Conservation (phyloP, 345 rosid species). For the Microthlaspi erraticum region DNA sequence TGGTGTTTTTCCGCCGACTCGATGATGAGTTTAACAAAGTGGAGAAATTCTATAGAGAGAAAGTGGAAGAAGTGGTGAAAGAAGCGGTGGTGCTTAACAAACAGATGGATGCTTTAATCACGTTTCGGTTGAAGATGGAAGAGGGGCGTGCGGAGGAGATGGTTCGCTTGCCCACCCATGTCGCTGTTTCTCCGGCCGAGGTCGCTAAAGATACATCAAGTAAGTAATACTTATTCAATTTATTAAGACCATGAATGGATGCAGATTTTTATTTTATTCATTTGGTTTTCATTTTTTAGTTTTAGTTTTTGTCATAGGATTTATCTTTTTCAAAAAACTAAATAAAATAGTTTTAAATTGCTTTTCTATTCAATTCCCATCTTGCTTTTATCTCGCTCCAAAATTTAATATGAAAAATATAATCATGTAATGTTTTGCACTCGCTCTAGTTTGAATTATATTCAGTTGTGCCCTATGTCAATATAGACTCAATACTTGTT, state of each 20-base stretch:
- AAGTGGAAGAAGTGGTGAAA: slow-evolving; percentile 61
- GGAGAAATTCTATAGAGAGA: slow-evolving; percentile 51
- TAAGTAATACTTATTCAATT: background rate
- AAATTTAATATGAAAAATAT: no score
- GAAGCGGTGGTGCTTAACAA: slow-evolving; percentile 56
- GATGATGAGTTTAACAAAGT: slow-evolving; percentile 73
- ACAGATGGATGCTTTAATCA: slow-evolving; percentile 70
- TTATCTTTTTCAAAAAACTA: no score
- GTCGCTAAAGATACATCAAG: slow-evolving; percentile 5
- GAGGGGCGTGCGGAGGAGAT: slow-evolving; percentile 51
- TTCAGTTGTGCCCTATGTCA: no score
- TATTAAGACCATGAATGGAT: no score
- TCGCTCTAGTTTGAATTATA: no score
- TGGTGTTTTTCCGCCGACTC: slow-evolving; percentile 60
- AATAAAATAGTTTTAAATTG: no score
- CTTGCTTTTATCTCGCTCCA: no score
- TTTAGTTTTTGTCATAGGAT: no score
- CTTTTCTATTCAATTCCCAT: no score
- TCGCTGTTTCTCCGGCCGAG: slow-evolving; percentile 51
- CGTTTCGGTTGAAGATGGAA: slow-evolving; percentile 57
- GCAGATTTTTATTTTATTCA: no score
- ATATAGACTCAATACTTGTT: background rate
- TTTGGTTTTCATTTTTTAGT: no score
- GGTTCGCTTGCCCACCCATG: slow-evolving; percentile 55
- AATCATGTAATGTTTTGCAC: no score